phyloP scores from a whole-genome alignment of 208 protist species.

The Leishmania lainsoni region DNA sequence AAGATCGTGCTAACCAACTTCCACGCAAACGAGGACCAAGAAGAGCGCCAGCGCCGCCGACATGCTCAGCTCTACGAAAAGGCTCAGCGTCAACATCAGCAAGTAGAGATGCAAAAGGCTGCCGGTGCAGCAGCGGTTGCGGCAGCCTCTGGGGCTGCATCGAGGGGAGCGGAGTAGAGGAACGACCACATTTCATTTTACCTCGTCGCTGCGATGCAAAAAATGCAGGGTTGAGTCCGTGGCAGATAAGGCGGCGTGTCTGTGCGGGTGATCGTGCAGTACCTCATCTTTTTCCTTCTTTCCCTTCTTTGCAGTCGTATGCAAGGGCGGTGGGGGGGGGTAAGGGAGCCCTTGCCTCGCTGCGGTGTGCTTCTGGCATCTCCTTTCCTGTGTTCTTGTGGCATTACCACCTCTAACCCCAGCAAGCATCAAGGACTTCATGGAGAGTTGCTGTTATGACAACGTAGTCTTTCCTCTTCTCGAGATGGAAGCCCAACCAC shows the following conservation, averaged over 20 bases:
- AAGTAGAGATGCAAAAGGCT: slow-evolving; percentile 13
- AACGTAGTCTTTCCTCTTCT: neutral
- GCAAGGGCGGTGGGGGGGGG: neutral
- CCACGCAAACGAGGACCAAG: slow-evolving; percentile 40
- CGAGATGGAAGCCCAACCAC: no score
- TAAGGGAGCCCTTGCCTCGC: neutral
- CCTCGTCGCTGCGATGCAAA: neutral
- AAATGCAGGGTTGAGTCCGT: neutral
- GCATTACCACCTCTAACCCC: neutral
- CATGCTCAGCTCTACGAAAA: slow-evolving; percentile 29
- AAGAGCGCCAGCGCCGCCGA: slow-evolving; percentile 30
- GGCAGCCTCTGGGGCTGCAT: neutral
- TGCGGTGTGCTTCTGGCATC: neutral
- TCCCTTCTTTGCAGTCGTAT: neutral
- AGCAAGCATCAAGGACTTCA: neutral
- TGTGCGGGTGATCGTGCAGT: neutral
- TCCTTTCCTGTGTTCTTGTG: no score
- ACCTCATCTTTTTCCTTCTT: neutral
- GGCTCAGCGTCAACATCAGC: slow-evolving; percentile 24
- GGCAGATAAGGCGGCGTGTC: no score
- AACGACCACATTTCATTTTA: neutral
- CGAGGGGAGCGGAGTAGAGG: neutral
- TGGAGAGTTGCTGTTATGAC: neutral
- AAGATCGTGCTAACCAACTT: slow-evolving; percentile 73
- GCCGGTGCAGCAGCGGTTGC: neutral